Evolutionary conservation across 768 basidiomycete species (phyloP).

Genomic region (Trametes meyenii): DNA sequence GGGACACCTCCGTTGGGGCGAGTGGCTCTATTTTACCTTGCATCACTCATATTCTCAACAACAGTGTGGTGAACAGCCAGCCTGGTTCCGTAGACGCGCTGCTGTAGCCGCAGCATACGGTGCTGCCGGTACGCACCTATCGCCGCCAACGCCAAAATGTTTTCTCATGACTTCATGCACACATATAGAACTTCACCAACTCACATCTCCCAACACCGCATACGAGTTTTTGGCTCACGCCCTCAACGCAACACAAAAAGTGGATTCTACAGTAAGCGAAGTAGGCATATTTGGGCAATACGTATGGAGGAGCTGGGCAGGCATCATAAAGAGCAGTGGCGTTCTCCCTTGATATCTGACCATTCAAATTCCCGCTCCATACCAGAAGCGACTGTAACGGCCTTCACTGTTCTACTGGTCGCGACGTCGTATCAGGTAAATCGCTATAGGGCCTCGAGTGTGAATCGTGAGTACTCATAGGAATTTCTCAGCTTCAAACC

Average conservation of each 20-base stretch:
- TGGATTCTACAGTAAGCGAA: constrained; percentile 55
- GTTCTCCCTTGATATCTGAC: constrained; percentile 30
- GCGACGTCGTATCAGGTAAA: not conserved
- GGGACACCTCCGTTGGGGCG: constrained; percentile 62
- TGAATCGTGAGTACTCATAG: too few species aligned
- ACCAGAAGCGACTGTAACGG: not conserved
- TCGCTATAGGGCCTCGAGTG: not conserved
- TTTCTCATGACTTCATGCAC: not conserved
- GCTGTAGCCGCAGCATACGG: constrained; percentile 70
- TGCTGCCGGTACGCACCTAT: constrained; percentile 44
- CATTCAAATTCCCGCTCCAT: not conserved
- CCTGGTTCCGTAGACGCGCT: constrained; percentile 73
- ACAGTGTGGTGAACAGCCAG: constrained; percentile 44
- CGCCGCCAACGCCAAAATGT: not conserved
- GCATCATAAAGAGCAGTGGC: constrained; percentile 71
- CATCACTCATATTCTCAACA: not conserved
- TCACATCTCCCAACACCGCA: constrained; percentile 74
- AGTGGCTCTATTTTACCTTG: constrained; percentile 20
- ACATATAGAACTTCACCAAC: constrained; percentile 72
- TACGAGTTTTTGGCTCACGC: constrained; percentile 66
- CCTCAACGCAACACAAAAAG: constrained; percentile 48
- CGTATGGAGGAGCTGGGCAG: constrained; percentile 68
- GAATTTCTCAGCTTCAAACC: too few species aligned
- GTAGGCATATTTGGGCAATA: constrained; percentile 59
- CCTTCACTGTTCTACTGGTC: not conserved